Evolutionary conservation across 2,329 filamentous ascomycete species (phyloP), one percentile per base, ranked within the genome.

Genomic region (Trichoderma atrobrunneum): DNA sequence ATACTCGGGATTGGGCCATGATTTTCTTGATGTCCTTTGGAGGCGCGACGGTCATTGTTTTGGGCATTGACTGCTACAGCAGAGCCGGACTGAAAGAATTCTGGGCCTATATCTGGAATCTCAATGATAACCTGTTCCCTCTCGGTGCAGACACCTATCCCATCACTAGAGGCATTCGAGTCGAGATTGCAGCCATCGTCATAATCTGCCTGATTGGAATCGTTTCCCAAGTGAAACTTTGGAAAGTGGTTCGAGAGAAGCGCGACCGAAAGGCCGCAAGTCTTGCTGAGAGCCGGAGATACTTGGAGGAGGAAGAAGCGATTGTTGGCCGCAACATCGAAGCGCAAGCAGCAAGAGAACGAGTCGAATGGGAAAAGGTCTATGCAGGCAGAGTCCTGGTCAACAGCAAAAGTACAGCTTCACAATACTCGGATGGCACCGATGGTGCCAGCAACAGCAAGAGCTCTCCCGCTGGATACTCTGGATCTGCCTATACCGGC

Each of bases 51-150:
- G 89, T 89, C 3, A 86, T 92, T 1, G 88, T 97, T 16, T 82
- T 98, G 3, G 95, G 95, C 3, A 92, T 98, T 72, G 95, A 98
- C 80, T 97, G 94, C 81, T 97, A 95, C 77, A 95, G 91, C 77
- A 87, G 90, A 74, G 94, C 94, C n/a, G 95, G 95, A 0, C 84
- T 97, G 76, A 98, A 97, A 80, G 95, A 98, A 80, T 98, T 98
- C 76, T 98, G 95, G 95, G 87, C 93, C 7, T 98, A 97, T 79
- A 86, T 97, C 48, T 98, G 95, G 95, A 84, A 84, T 60, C 82
- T 98, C 51, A 98, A 98, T 80, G 85, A 90, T 56, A 86, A 92
- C 65, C 84, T 94, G 0, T 98, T 98, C 77, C 95, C 95, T 0
- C 83, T 94, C 2, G 88, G 89, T 48, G 92, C 92, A 1, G 85